A percentile compares a stretch with the other conserved stretches of the same genome.
phyloP scores from a whole-genome alignment of 1,284 basidiomycete genomes.

The Spongispora temasekensis region DNA sequence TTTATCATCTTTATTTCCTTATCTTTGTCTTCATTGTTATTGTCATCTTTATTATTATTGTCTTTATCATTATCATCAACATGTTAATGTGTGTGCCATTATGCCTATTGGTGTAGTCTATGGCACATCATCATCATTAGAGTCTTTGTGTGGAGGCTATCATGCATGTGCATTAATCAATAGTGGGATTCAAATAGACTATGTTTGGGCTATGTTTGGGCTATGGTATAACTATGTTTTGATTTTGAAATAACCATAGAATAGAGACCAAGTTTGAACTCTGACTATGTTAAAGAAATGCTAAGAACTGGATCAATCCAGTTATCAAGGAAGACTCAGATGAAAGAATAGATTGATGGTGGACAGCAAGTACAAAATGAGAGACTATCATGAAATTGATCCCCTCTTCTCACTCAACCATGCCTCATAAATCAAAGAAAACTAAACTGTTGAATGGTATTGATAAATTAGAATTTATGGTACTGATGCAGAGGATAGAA shows the following conservation, averaged over 20 bases:
- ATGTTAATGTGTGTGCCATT: too few relatives aligned
- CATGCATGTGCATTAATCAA: too few relatives aligned
- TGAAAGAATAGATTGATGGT: neutral
- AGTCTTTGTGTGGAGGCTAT: too few relatives aligned
- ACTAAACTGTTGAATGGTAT: neutral
- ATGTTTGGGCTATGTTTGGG: neutral
- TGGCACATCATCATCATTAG: too few relatives aligned
- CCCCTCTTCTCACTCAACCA: neutral
- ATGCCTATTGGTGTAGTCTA: too few relatives aligned
- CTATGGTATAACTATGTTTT: neutral
- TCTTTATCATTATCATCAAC: too few relatives aligned
- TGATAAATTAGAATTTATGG: neutral
- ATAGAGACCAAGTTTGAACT: neutral
- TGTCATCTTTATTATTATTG: too few relatives aligned
- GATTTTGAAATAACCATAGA: too few relatives aligned
- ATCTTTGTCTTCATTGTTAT: too few relatives aligned
- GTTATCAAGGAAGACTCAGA: neutral
- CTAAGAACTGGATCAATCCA: neutral
- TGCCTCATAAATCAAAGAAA: neutral
- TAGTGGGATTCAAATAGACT: neutral
- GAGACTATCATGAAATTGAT: neutral
- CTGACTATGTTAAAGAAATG: neutral
- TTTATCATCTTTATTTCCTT: too few relatives aligned
- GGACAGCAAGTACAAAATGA: neutral
- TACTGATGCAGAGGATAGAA: neutral